Conservation (phyloP, 108 stramenopile genomes). For the Cylindrotheca fusiformis region DNA sequence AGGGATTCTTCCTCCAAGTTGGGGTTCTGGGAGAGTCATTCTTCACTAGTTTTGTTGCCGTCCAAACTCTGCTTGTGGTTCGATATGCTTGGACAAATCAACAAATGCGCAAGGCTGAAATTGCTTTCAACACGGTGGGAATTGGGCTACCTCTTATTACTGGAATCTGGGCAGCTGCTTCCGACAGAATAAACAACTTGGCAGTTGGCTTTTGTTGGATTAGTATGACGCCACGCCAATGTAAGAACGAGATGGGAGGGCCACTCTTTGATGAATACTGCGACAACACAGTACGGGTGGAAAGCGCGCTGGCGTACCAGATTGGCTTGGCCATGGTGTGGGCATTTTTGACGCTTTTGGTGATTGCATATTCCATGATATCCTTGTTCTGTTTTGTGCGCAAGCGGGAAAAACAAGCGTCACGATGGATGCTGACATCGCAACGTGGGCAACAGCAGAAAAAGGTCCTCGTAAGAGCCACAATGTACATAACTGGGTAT, state of each 20-base stretch:
- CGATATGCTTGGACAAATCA: background rate
- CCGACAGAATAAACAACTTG: background rate
- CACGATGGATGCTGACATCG: background rate
- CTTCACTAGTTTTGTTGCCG: background rate
- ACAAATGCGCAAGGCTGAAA: background rate
- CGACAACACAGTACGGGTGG: background rate
- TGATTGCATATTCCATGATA: background rate
- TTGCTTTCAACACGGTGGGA: background rate
- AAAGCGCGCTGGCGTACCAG: background rate
- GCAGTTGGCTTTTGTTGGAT: background rate
- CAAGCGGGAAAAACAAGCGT: background rate
- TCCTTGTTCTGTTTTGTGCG: background rate
- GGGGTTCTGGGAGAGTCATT: background rate
- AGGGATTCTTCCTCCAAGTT: constrained; percentile 14
- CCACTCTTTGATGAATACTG: background rate
- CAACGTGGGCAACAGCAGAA: background rate
- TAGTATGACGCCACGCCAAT: background rate
- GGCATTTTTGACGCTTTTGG: background rate
- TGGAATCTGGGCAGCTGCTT: background rate
- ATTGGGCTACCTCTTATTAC: background rate
- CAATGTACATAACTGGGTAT: background rate
- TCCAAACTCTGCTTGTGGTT: background rate
- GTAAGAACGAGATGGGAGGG: background rate
- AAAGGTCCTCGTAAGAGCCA: background rate
- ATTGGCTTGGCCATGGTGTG: background rate